Evolutionary conservation across 495 filamentous ascomycete genomes (phyloP).

Genomic region (Hypoxylon trugodes): DNA sequence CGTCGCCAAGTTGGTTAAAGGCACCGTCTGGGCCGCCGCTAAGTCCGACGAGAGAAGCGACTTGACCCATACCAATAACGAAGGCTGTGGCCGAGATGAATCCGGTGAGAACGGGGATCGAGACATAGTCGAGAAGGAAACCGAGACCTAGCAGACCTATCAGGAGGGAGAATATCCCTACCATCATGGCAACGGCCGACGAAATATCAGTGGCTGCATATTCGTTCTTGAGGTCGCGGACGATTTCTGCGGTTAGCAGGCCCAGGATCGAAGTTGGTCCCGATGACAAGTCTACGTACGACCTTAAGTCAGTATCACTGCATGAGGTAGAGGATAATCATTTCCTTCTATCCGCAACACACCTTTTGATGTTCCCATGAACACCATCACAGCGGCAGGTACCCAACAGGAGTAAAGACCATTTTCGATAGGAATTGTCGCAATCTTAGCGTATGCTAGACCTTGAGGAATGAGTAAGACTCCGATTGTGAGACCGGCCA

Average conservation of each 20-base stretch:
- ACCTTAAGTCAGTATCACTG: constrained; percentile 4
- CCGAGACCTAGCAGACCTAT: constrained; percentile 61
- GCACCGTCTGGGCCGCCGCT: constrained; percentile 50
- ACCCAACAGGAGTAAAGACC: constrained; percentile 64
- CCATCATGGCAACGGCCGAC: constrained; percentile 59
- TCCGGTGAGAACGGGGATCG: constrained; percentile 58
- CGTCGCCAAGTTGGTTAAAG: constrained; percentile 52
- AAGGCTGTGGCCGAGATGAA: constrained; percentile 61
- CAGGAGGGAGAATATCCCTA: constrained; percentile 59
- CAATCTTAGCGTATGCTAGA: constrained; percentile 61
- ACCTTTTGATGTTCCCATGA: constrained; percentile 67
- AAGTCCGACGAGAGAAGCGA: constrained; percentile 56
- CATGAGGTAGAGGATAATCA: neutral
- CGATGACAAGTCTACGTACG: constrained; percentile 52
- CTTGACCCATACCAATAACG: constrained; percentile 58
- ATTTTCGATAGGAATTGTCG: constrained; percentile 60
- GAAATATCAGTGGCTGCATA: constrained; percentile 55
- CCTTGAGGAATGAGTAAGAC: constrained; percentile 62
- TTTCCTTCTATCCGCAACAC: constrained; percentile 12
- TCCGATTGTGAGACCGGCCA: constrained; percentile 60
- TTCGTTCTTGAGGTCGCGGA: constrained; percentile 49
- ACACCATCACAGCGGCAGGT: constrained; percentile 56
- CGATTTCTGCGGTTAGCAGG: constrained; percentile 58
- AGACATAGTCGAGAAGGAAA: constrained; percentile 62
- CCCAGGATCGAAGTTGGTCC: constrained; percentile 63